Conservation (phyloP, 208 protist species). For the Trypanosoma vivax region DNA sequence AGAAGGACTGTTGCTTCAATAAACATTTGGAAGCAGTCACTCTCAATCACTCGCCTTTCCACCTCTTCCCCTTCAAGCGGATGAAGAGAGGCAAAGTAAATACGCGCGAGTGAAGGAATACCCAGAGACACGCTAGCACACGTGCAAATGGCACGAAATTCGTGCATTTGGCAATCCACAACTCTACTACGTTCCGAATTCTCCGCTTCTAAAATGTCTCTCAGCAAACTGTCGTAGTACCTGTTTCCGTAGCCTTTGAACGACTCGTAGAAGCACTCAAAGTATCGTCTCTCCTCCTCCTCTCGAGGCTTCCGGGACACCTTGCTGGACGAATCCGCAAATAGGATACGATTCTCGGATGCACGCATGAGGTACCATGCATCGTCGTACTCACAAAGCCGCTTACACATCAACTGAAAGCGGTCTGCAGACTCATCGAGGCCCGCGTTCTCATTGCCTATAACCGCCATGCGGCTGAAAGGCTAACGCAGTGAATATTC, state of each 20-base stretch:
- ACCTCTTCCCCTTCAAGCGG: conserved; percentile 21
- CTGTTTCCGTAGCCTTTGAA: conserved; percentile 14
- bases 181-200: conserved; percentile 6
- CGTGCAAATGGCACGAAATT: conserved; percentile 22
- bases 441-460: neutral
- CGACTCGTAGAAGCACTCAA: conserved; percentile 38
- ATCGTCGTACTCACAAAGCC: conserved; percentile 9
- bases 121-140: conserved; percentile 18
- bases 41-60: conserved; percentile 19
- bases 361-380: conserved; percentile 16
- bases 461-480: no score
- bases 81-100: conserved; percentile 11
- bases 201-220: conserved; percentile 8
- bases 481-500: no score
- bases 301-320: neutral
- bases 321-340: neutral
- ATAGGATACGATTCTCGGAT: conserved; percentile 19
- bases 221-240: conserved; percentile 6
- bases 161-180: no score
- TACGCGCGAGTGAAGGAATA: conserved; percentile 6
- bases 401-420: conserved; percentile 6
- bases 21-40: conserved; percentile 27
- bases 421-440: conserved; percentile 9
- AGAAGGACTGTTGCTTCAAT: conserved; percentile 21
- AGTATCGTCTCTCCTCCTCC: conserved; percentile 14